Base-by-base conservation (phyloP, 257 asterid genomes). In the Echites panduratus region DNA sequence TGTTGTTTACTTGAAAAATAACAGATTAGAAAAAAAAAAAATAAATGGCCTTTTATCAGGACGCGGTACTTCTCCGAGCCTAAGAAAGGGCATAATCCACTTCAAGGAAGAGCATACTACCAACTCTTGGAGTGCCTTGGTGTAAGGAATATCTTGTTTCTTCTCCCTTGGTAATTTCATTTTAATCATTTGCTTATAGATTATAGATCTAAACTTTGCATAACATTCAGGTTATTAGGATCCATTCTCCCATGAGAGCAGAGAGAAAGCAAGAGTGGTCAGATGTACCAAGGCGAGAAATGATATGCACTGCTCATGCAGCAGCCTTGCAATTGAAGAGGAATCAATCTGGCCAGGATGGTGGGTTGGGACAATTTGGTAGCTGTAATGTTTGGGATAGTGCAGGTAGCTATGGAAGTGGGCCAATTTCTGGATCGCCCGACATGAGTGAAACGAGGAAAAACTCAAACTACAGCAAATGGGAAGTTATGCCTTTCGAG, bases 91-190 rank as follows among this genome's bases (percentile, higher is more conserved):
- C 99, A 95, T 85, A 95, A 95, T 82, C 99, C 99, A 68, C 99
- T 95, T 72, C 99, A 95, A 79, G 99, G 99, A 83, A 86, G 99
- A 81, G 99, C 98, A 57, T 95, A 95, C 78, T 95, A 92, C 85
- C 99, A 95, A 83, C 99, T 95, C 81, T 85, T 92, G 47, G 99
- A 92, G 86, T 95, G 99, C 84, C 98, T 95, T 80, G 98, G 99
- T 75, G 99, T 92, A 79, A 81, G 96, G 57, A 77, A 17, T n/a
- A 13, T 45, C 14, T 61, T 71, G 44, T 50, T 69, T 35, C 70
- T 74, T 45, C 45, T 19, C 53, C 35, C 75, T 43, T 73, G 70
- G 47, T 9, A 20, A 6, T 27, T 24, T 24, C 53, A 44, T 32
- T 72, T 41, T 7, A 16, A 29, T 68, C 27, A 35, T 74, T 44